A percentile compares a stretch with the other conserved stretches of the same genome.
These are phyloP conservation scores for Durusdinium trenchii DNA, from an alignment of 73 alveolate species.

Conservation along the genomic window DNA sequence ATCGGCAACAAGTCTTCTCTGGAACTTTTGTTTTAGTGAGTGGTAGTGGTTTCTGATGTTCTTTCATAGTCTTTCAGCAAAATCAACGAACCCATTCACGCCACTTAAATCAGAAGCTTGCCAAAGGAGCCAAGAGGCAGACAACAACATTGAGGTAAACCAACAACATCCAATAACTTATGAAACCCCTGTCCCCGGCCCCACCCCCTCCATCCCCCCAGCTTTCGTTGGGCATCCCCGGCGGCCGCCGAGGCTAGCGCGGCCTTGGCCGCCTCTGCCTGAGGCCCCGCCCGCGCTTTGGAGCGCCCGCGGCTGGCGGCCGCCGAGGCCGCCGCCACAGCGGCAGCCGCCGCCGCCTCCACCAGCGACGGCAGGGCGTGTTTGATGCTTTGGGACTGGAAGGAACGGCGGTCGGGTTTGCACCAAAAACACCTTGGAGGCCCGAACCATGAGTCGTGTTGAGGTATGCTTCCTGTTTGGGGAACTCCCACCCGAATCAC, in stretches of 20 bases:
- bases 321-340: constrained; percentile 53
- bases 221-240: not conserved
- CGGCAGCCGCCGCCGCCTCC: constrained; percentile 41
- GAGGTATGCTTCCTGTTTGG: too few species aligned
- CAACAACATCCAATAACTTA: not conserved
- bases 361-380: not conserved
- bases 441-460: not conserved
- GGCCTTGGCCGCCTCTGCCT: constrained; percentile 19
- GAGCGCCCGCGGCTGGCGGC: not conserved
- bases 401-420: not conserved
- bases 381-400: not conserved
- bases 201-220: not conserved
- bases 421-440: not conserved
- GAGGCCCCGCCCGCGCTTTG: too few species aligned
- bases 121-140: too few species aligned
- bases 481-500: too few species aligned
- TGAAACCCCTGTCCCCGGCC: not conserved
- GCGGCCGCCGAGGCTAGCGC: constrained; percentile 10
- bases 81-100: too few species aligned
- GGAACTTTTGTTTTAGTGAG: too few species aligned
- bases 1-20: too few species aligned
- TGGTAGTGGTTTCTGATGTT: too few species aligned
- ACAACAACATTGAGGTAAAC: too few species aligned
- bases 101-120: too few species aligned
- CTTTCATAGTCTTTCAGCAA: too few species aligned